Base-by-base conservation (phyloP, 352 stramenopile species). In the Phytophthora fragariae region DNA sequence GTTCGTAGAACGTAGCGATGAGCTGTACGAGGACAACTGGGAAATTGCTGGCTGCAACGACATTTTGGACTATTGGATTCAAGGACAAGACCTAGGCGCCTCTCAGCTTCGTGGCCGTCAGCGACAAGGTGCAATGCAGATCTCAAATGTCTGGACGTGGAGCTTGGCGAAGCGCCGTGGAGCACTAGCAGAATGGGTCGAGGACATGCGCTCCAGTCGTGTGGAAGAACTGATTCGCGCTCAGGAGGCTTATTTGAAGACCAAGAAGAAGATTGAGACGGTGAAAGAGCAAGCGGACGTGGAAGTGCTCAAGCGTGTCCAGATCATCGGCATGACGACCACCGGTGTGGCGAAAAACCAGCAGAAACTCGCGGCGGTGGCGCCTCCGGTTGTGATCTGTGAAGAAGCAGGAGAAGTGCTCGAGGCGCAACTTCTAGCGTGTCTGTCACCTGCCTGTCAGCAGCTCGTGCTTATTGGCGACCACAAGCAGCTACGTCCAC, bases 391-490 rank as follows among this genome's bases (percentile, higher is more conserved):
- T n/a, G 80, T 98, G 1, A 84, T 98, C 60, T 89, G 92, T 37
- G 91, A 97, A 74, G 92, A 98, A 80, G 92, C 92, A 21, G 91
- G 86, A 15, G 92, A 98, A 75, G 88, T 98, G 6, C 72, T 97
- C 1, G 91, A 97, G 68, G 84, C 82, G 10, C 84, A 92, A 56
- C 60, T 92, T 6, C 73, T 92, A 59, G 75, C 82, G 41, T 90
- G 84, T 50, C 64, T 95, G 41, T 81, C 80, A n/a, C 73, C 81
- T 14, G 68, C 73, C 1, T 94, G 82, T 31, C 84, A 97, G 56
- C 91, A 97, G 65, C 68, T 98, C 2, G 89, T 97, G 57, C 62
- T 96, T 21, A 98, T 98, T 75, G 92, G 91, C 21, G 92, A 97
- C 64, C 92, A 98, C 73, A 75, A 91, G 57, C 92, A 98, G 66